A percentile compares a stretch with the other conserved stretches of the same genome.
Evolutionary conservation across 1,284 basidiomycete genomes (phyloP).

Genomic region (Microbotryum lychnidis-dioicae): DNA sequence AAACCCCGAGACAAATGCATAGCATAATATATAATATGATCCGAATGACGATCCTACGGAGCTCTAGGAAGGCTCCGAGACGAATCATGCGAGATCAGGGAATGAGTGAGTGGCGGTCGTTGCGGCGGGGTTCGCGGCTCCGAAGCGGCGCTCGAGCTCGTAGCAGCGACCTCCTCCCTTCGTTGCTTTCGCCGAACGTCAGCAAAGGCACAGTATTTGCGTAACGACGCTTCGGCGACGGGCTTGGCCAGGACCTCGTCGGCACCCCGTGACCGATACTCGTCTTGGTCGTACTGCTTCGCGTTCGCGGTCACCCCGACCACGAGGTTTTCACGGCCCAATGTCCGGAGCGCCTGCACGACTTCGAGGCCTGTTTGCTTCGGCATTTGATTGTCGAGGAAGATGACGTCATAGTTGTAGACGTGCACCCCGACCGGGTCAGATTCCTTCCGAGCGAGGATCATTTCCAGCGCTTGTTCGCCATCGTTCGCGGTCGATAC

Average conservation of each 20-base stretch:
- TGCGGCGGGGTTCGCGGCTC: too few species aligned
- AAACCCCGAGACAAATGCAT: too few species aligned
- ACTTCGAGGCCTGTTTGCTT: constrained; percentile 66
- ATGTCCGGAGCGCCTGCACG: constrained; percentile 55
- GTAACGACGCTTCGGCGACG: background rate
- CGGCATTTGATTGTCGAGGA: constrained; percentile 72
- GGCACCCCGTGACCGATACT: background rate
- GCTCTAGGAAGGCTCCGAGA: too few species aligned
- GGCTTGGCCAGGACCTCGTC: background rate
- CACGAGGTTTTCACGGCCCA: constrained; percentile 48
- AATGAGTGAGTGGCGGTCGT: too few species aligned
- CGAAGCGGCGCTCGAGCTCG: too few species aligned
- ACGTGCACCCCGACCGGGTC: background rate
- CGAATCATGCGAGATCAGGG: too few species aligned
- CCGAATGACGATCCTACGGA: too few species aligned
- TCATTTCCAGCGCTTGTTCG: constrained; percentile 63
- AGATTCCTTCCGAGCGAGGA: constrained; percentile 45
- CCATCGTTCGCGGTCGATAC: constrained; percentile 81
- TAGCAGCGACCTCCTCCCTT: too few species aligned
- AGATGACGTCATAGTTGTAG: constrained; percentile 55
- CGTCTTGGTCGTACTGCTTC: background rate
- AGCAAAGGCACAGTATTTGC: too few species aligned
- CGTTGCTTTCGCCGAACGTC: too few species aligned
- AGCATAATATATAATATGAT: too few species aligned
- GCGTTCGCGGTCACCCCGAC: constrained; percentile 45